These are phyloP conservation scores for Phalaenopsis equestris DNA, from an alignment of 106 monocot genomes.

Conservation along the genomic window DNA sequence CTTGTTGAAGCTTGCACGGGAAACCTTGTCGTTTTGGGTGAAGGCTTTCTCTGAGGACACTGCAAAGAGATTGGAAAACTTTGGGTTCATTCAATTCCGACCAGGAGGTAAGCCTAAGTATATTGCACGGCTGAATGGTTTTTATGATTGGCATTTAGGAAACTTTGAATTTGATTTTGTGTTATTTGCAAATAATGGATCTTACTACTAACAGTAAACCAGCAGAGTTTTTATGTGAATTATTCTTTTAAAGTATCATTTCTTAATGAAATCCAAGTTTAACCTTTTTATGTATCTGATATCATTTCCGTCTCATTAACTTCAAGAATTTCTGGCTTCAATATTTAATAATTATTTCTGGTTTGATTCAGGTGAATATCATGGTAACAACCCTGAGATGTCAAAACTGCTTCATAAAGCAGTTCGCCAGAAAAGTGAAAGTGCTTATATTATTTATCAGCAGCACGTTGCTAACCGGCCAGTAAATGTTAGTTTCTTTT, in stretches of 20 bases:
- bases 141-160: background rate
- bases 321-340: background rate
- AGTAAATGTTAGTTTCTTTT: constrained; percentile 53
- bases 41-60: constrained; percentile 98
- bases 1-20: constrained; percentile 75
- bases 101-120: constrained; percentile 60
- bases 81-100: constrained; percentile 92
- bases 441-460: constrained; percentile 82
- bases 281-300: no score
- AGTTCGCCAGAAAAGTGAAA: constrained; percentile 91
- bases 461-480: constrained; percentile 94
- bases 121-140: background rate
- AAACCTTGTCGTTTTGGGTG: constrained; percentile 98
- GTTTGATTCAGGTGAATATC: constrained; percentile 71
- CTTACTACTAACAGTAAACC: background rate
- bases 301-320: no score
- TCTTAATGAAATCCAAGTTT: no score
- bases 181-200: background rate
- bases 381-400: constrained; percentile 98
- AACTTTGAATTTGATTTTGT: background rate
- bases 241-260: no score
- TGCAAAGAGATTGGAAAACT: constrained; percentile 94
- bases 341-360: background rate
- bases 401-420: constrained; percentile 97
- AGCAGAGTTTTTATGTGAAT: background rate